A percentile compares a stretch with the other conserved stretches of the same genome.
phyloP scores from a whole-genome alignment of 2,329 filamentous ascomycete genomes.

The Ilyonectria sp. region DNA sequence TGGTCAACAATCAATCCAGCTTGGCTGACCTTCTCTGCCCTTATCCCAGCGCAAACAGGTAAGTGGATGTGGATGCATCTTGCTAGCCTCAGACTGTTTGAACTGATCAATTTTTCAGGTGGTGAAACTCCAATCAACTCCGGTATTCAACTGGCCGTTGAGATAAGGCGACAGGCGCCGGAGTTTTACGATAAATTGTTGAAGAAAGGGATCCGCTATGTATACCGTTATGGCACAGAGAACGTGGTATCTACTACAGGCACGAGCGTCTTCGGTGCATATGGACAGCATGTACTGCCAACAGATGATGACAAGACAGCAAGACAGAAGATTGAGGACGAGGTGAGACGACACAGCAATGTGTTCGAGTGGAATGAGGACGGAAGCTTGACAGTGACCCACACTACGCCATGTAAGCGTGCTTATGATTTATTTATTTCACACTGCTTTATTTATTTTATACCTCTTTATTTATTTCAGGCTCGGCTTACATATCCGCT shows the following conservation, averaged over 20 bases:
- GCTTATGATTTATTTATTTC: constrained; percentile 6
- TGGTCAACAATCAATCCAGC: constrained; percentile 56
- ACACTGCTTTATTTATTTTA: too few species aligned
- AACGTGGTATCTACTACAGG: constrained; percentile 51
- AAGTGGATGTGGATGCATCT: not conserved
- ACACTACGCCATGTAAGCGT: constrained; percentile 52
- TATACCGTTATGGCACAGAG: constrained; percentile 49
- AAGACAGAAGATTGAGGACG: constrained; percentile 49
- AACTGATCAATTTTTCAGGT: constrained; percentile 35
- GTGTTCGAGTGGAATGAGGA: constrained; percentile 53
- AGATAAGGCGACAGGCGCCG: constrained; percentile 46
- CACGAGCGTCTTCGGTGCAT: constrained; percentile 50
- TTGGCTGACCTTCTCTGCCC: constrained; percentile 53
- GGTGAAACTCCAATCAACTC: constrained; percentile 55
- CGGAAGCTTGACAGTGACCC: constrained; percentile 53
- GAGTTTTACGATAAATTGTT: constrained; percentile 49
- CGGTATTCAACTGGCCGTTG: constrained; percentile 47
- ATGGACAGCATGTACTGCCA: constrained; percentile 48
- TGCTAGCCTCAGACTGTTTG: constrained; percentile 18
- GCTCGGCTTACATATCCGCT: not conserved
- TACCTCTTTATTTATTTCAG: too few species aligned
- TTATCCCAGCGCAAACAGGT: constrained; percentile 40
- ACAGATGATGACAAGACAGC: constrained; percentile 44
- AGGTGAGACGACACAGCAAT: constrained; percentile 53
- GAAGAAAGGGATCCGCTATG: constrained; percentile 52